phyloP scores from a whole-genome alignment of 2,329 filamentous ascomycete genomes.

The Neocatenulostroma microsporum region DNA sequence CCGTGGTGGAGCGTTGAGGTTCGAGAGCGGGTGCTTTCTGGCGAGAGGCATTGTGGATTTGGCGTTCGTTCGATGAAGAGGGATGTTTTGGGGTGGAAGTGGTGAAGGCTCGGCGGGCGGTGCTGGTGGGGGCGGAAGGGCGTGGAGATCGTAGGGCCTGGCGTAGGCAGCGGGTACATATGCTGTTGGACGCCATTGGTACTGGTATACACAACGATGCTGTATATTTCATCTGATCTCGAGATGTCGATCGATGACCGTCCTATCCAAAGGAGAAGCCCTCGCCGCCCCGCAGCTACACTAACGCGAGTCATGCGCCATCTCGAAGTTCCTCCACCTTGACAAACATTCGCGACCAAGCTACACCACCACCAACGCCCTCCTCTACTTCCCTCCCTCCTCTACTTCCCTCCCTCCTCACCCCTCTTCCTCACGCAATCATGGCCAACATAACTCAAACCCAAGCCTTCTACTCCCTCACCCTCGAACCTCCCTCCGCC shows the following conservation, averaged over 20 bases:
- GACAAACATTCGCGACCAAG: no score
- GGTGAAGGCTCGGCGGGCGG: constrained; percentile 5
- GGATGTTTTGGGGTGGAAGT: neutral
- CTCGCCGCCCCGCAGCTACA: no score
- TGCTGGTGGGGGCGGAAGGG: neutral
- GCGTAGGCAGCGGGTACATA: constrained; percentile 8
- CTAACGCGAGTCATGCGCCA: no score
- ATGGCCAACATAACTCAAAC: constrained; percentile 99
- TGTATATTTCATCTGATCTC: no score
- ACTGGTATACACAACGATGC: no score
- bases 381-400: no score
- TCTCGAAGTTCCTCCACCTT: no score
- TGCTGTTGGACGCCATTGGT: no score
- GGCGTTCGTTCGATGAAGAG: neutral
- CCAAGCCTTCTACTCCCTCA: constrained; percentile 91
- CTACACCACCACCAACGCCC: no score
- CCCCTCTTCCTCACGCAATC: constrained; percentile 26
- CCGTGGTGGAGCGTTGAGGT: neutral
- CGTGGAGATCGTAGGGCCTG: constrained; percentile 3
- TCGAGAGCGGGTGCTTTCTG: constrained; percentile 3
- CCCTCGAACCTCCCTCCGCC: constrained; percentile 83
- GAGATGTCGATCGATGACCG: no score
- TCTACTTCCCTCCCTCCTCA: no score
- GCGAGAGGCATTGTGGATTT: constrained; percentile 5
- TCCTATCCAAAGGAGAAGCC: no score